Evolutionary conservation across 1,284 basidiomycete species (phyloP), one percentile per base, ranked within the genome.

Genomic region (Rhodotorula mucilaginosa): DNA sequence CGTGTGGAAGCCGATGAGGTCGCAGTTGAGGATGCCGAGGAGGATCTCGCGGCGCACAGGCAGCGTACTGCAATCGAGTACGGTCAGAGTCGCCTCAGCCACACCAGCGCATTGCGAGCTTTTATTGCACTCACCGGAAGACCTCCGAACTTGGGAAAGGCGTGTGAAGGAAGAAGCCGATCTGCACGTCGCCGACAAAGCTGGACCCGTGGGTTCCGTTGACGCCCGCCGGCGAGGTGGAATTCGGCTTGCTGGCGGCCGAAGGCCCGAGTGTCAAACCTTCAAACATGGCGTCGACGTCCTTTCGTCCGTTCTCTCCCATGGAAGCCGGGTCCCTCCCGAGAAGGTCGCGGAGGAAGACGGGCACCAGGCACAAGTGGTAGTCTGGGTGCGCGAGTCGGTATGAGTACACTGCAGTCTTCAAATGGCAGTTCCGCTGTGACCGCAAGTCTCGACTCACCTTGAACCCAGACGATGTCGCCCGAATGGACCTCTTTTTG

Each of bases 111-210:
- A 26, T 5, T 6, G 19, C 18, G 62, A 26, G 26, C n/a, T 15
- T 8, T 44, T n/a, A 18, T 18, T 18, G 56, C 29, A 80, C 88
- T 79, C 78, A 92, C 93, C 94, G 87, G 84, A 99, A 99, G 78
- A 99, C 98, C 81, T 99, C 96, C 77, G 92, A 94, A 72, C 91
- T 94, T 0, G 96, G 96, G 86, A 99, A 99, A 1, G 96, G 97
- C 0, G 97, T 99, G 81, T 99, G 96, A 64, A 99, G 85, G 87
- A 99, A 99, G 86, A 94, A 99, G 46, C 96, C 96, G 76, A 99
- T 97, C 82, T 93, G 93, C 78, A 96, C 87, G 46, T 83, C 82
- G 18, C 70, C 46, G 18, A 76, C 71, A 26, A 65, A 63, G 19
- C 51, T 61, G 23, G 47, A 26, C 3, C 67, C 67, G 62, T 75